Conservation (phyloP, 1,284 basidiomycete species). For the Boletus holoroseus region DNA sequence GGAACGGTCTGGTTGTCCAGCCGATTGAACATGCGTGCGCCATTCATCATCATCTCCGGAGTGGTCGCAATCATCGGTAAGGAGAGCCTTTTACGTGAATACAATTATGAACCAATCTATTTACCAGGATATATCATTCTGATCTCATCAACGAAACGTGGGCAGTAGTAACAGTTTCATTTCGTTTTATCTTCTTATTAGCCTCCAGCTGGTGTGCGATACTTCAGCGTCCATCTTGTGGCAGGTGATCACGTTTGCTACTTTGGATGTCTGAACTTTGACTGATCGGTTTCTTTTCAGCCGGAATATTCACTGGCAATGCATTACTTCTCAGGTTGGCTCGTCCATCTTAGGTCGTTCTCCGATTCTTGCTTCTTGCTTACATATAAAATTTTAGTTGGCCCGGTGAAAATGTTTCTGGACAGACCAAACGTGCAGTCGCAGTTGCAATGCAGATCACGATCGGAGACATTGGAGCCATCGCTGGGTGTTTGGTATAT, state of each 20-base stretch:
- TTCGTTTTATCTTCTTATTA: conserved; percentile 5
- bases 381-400: conserved; percentile 36
- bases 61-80: conserved; percentile 51
- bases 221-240: conserved; percentile 57
- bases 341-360: background rate
- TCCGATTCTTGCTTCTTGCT: conserved; percentile 12
- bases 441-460: conserved; percentile 64
- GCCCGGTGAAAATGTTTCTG: conserved; percentile 68
- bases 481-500: conserved; percentile 53
- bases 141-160: conserved; percentile 46
- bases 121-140: conserved; percentile 56
- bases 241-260: conserved; percentile 27
- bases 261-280: background rate
- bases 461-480: conserved; percentile 61
- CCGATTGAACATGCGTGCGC: conserved; percentile 43
- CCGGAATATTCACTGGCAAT: conserved; percentile 59
- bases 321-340: conserved; percentile 46
- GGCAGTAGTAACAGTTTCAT: conserved; percentile 13
- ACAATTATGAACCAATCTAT: background rate
- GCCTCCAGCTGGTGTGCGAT: conserved; percentile 47
- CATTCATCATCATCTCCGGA: conserved; percentile 54
- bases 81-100: conserved; percentile 5
- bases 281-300: conserved; percentile 13
- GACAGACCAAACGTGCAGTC: conserved; percentile 64
- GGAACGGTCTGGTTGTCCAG: conserved; percentile 48